Evolutionary conservation across 2,329 filamentous ascomycete genomes (phyloP), one percentile per base, ranked within the genome.

Genomic region (Aspergillus jensenii): DNA sequence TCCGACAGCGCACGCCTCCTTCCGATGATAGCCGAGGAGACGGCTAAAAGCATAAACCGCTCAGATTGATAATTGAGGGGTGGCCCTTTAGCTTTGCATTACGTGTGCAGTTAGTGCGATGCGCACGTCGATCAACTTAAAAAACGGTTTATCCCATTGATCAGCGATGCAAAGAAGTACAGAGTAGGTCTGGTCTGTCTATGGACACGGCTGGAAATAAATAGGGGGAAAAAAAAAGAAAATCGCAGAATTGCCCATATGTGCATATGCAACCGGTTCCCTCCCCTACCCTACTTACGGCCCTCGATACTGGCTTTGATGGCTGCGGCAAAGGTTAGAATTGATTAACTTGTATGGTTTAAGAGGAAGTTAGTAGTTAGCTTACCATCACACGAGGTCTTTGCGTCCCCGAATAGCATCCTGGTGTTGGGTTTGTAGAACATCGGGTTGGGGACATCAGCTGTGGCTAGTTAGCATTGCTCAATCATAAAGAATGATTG

Each of bases 391-490:
- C 90, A 93, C 59, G 88, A 90, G 59, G 85, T 83, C 78, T 91
- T 93, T 19, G 92, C 92, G 77, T 96, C 92, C 25, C 92, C 91
- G 76, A 96, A 96, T 58, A 96, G 74, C 92, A 96, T 96, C 78
- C 89, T 90, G 2, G 91, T 92, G 52, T 89, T 89, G 3, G 90
- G 88, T 89, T 93, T 93, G 76, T 88, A 95, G 75, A 96, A 95
- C 90, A 96, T 93, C 1, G 92, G 91, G 71, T 96, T 96, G 11
- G 89, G 90, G 9, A 96, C 90, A 76, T 96, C 91, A 19, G 92
- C 89, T 90, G 65, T 39, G 31, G 25, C 15, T n/a, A 17, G 60
- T 62, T 47, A 62, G 54, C n/a, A 44, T 35, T 17, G 27, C 27
- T 31, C 27, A 3, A 8, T 17, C 19, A 48, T 43, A 25, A 33